Base-by-base conservation (phyloP, 441 rosid genomes). In the Pelargonium cotyledonis region DNA sequence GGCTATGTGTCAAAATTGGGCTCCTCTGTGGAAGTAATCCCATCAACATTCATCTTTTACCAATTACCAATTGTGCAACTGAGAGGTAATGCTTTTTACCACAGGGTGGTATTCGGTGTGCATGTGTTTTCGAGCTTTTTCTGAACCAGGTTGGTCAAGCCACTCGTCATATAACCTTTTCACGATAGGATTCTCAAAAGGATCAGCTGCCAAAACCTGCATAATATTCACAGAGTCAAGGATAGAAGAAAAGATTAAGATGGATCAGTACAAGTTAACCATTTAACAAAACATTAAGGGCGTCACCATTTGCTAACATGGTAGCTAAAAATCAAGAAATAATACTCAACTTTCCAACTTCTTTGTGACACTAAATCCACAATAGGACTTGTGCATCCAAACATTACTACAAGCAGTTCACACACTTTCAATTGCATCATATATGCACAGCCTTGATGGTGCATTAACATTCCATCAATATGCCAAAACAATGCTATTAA, bases 41-140 rank as follows among this genome's bases (percentile, higher is more conserved):
- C 74, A 23, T 8, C 51, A 63, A 15, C 5, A 73, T 67, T 73
- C 79, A 35, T 35, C 40, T 35, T 35, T 35, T 35, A 0, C 40
- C 40, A 35, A 35, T 60, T 79, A 91, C 99, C 99, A 94, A 71
- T 93, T 89, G 75, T 86, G 84, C 77, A 91, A 78, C 85, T 89
- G 88, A 0, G 95, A 71, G 0, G 86, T 79, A 65, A 91, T 76
- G 74, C 89, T 91, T 79, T 94, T 91, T 3, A 86, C 86, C 31
- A 91, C 77, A 2, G 92, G 94, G 81, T 89, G 97, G 82, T 89
- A 94, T 68, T 70, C 89, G 11, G 97, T 89, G 78, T 89, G 96
- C 87, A 90, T 63, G 70, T 77, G 77, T 80, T 73, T 79, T 79
- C 77, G 87, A 1, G 97, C 94, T 73, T 82, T 83, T 72, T 80